Evolutionary conservation across 257 asterid species (phyloP), one percentile per base, ranked within the genome.

Genomic region (Henckelia pumila): DNA sequence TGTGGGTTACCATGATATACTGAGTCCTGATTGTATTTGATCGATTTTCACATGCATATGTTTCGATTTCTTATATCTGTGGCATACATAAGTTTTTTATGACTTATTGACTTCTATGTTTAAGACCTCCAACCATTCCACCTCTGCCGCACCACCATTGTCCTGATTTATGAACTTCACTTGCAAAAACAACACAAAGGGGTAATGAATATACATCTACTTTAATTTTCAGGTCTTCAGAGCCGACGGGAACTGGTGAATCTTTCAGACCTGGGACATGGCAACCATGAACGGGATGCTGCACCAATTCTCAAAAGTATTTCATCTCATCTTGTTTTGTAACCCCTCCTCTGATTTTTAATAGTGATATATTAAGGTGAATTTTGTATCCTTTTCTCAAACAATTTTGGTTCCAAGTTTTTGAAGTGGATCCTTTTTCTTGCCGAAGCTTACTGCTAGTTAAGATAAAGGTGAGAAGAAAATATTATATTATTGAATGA

Each of bases 201-300:
- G 19, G 44, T 11, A 14, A 65, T 13, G 19, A 60, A 37, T 44
- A 14, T 20, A 37, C 28, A 20, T 44, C 52, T 44, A 60, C 25
- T 67, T 62, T 64, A 61, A 32, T 82, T 81, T 81, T 67, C 87
- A 91, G 96, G 75, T 75, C 88, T 17, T 75, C 95, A 3, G 98
- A 92, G 87, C 97, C 98, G 32, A 79, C 81, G 0, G 98, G 98
- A 63, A 84, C 95, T 2, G 98, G 98, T 14, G 83, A 68, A 73
- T 86, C 98, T 52, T 89, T 83, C 77, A 88, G 80, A 79, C 97
- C 98, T 1, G 98, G 98, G 79, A 81, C 91, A 57, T 92, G 98
- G 98, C 96, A 88, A 74, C 97, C 97, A 33, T 97, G 97, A 40
- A 74, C 86, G 25, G 87, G 84, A 89, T 13, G 52, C 19, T 44